phyloP scores from a whole-genome alignment of 306 rosid genomes.

The Cicer arietinum region DNA sequence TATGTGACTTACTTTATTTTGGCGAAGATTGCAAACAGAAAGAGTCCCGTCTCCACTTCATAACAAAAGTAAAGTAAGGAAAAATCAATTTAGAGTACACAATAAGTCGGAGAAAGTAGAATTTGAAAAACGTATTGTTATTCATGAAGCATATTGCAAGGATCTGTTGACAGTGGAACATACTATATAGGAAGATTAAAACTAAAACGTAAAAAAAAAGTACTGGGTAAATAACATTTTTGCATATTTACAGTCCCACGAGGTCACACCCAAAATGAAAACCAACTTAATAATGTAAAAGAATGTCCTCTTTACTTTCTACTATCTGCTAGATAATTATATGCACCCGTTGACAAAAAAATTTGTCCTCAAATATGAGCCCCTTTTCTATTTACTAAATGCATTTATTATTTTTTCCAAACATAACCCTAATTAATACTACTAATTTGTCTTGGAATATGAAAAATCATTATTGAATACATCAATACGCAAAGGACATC shows the following conservation, averaged over 20 bases:
- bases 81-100: slow-evolving; percentile 15
- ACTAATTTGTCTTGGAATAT: too few relatives aligned
- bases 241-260: not conserved
- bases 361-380: too few relatives aligned
- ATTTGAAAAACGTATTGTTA: not conserved
- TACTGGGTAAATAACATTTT: not conserved
- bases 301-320: not conserved
- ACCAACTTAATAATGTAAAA: slow-evolving; percentile 6
- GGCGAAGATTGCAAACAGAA: slow-evolving; percentile 88
- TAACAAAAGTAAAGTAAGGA: slow-evolving; percentile 34
- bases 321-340: too few relatives aligned
- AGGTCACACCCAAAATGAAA: not conserved
- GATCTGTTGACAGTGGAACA: not conserved
- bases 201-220: not conserved
- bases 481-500: too few relatives aligned
- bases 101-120: slow-evolving; percentile 24
- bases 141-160: slow-evolving; percentile 19
- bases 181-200: slow-evolving; percentile 9
- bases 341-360: too few relatives aligned
- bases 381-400: too few relatives aligned
- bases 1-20: slow-evolving; percentile 71
- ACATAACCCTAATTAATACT: too few relatives aligned
- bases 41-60: slow-evolving; percentile 93
- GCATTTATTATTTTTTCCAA: too few relatives aligned
- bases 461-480: too few relatives aligned